Base-by-base conservation (phyloP, 257 asterid species). In the Primulina huaijiensis region DNA sequence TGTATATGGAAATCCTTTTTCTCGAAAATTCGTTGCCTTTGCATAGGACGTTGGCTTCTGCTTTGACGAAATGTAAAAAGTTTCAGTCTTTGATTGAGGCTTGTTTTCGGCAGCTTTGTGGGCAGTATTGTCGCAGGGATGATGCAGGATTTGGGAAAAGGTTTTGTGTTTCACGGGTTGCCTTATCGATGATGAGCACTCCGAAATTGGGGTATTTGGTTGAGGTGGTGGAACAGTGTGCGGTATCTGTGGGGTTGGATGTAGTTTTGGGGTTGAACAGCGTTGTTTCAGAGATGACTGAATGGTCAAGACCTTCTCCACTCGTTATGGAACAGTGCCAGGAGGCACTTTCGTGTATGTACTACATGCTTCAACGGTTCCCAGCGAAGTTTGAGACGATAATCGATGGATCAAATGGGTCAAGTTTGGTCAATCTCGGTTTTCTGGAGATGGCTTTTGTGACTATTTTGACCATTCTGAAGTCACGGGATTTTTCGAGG, bases 321-420 rank as follows among this genome's bases (percentile, higher is more conserved):
- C 70, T 93, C 57, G 95, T 90, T 34, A 87, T 93, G 96, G 97
- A 90, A 64, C 97, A 93, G 67, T 93, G 96, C 79, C 97, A 93
- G 82, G 99, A 93, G 77, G 95, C 99, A 5, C 87, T 93, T 67
- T 93, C 99, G 19, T 90, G 99, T 80, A 57, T 89, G 82, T 93
- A 90, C 75, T 93, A 93, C 87, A 71, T 90, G 86, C 88, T 93
- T 37, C 99, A 90, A 72, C 94, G 97, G 30, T 90, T 85, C 75
- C 99, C 99, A 0, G 76, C 43, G 17, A 86, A 75, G 79, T 87
- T 93, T 43, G 25, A 40, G 38, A 60, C 63, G 62, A 60, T 14
- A 11, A 72, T 62, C 46, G 64, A 64, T n/a, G 74, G 29, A 66
- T 50, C 46, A 72, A 67, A 64, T n/a, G 74, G 29, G 68, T 50